Evolutionary conservation across 2,329 filamentous ascomycete genomes (phyloP).

Genomic region (Aureobasidium pullulans): DNA sequence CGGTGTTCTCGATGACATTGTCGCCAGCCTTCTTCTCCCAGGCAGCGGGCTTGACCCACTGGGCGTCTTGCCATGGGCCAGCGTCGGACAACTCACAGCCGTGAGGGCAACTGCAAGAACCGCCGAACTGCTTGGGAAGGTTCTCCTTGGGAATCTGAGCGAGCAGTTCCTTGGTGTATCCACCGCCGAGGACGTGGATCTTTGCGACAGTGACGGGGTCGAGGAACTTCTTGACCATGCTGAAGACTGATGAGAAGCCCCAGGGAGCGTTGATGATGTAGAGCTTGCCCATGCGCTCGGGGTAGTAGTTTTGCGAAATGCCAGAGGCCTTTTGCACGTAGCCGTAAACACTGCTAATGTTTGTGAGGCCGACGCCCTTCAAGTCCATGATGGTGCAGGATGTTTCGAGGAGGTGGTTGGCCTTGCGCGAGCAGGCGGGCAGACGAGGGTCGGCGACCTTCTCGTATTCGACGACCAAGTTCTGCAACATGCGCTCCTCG

Average conservation of each 20-base stretch:
- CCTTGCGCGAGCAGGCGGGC: slow-evolving; percentile 89
- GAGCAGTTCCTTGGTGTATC: slow-evolving; percentile 78
- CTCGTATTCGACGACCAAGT: slow-evolving; percentile 97
- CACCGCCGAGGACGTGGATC: slow-evolving; percentile 79
- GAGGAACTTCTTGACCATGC: slow-evolving; percentile 83
- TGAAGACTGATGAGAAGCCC: slow-evolving; percentile 85
- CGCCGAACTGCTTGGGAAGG: slow-evolving; percentile 79
- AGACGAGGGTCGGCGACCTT: slow-evolving; percentile 88
- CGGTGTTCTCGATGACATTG: slow-evolving; percentile 25
- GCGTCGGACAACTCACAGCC: slow-evolving; percentile 83
- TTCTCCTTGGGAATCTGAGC: slow-evolving; percentile 83
- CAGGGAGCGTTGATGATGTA: slow-evolving; percentile 98
- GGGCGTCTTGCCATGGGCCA: slow-evolving; percentile 75
- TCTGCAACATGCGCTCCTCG: slow-evolving; percentile 87
- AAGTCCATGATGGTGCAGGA: slow-evolving; percentile 98
- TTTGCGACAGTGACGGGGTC: slow-evolving; percentile 95
- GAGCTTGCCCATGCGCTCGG: slow-evolving; percentile 88
- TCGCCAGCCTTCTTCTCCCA: slow-evolving; percentile 35
- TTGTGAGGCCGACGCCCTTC: slow-evolving; percentile 82
- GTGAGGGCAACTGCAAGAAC: slow-evolving; percentile 70
- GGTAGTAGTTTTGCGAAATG: slow-evolving; percentile 98
- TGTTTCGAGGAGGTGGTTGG: slow-evolving; percentile 84
- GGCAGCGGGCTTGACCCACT: slow-evolving; percentile 54
- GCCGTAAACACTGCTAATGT: slow-evolving; percentile 74
- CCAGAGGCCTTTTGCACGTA: slow-evolving; percentile 79